These are phyloP conservation scores for Ulota crispa DNA, from an alignment of 225 moss, liverwort and hornwort species.

Conservation along the genomic window DNA sequence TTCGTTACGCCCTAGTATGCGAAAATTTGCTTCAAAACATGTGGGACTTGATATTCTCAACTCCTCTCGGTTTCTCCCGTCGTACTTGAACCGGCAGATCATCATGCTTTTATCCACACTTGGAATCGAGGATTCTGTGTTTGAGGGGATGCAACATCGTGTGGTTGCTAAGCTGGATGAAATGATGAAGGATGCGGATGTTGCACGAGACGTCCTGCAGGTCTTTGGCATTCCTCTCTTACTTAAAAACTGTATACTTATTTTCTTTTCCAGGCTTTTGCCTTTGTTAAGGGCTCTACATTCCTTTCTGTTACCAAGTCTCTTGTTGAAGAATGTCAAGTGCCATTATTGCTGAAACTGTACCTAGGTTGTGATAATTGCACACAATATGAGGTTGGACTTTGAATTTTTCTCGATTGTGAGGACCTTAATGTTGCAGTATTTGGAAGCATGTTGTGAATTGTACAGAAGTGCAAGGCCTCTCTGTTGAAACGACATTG, in stretches of 20 bases:
- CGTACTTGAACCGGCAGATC: conserved; percentile 89
- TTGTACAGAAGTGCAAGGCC: not conserved
- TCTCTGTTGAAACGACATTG: not conserved
- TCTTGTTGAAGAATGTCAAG: not conserved
- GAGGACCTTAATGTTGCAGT: not conserved
- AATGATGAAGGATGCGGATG: conserved; percentile 60
- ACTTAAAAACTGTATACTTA: not conserved
- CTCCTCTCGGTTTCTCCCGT: conserved; percentile 63
- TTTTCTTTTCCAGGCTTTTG: not conserved
- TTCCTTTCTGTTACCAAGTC: not conserved
- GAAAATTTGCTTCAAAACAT: conserved; percentile 76
- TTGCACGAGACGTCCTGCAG: conserved; percentile 69
- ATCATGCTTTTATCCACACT: conserved; percentile 85
- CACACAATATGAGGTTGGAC: too few species aligned
- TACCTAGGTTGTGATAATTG: not conserved
- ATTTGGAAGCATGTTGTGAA: not conserved
- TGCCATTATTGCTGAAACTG: not conserved
- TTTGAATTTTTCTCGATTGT: not conserved
- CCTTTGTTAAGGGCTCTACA: not conserved
- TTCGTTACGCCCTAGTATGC: conserved; percentile 85
- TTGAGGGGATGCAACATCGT: conserved; percentile 64
- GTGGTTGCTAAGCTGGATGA: conserved; percentile 63
- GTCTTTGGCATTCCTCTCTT: conserved; percentile 10
- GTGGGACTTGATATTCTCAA: conserved; percentile 74
- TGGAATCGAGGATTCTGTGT: conserved; percentile 64